Base-by-base conservation (phyloP, 768 basidiomycete genomes). In the Saitozyma podzolica region DNA sequence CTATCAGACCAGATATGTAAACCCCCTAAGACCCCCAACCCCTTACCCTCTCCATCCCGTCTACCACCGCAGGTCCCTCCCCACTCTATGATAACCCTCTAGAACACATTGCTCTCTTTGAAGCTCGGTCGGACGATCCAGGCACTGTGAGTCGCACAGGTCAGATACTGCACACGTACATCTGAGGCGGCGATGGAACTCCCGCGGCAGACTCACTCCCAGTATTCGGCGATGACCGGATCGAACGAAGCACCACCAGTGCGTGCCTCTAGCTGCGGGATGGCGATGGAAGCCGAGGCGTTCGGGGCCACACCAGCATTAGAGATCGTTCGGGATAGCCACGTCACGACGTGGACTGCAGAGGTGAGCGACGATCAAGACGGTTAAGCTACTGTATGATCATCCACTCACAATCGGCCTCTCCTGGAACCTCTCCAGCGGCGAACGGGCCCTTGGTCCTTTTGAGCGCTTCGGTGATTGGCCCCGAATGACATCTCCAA, bases 191-290 rank as follows among this genome's bases (percentile, higher is more conserved):
- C n/a, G n/a, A n/a, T n/a, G n/a, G n/a, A n/a, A n/a, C n/a, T n/a
- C n/a, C n/a, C n/a, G n/a, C n/a, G 17, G n/a, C 7, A 2, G 71
- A n/a, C 73, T 72, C 59, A 75, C 73, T 75, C 74, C 74, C 74
- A 75, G 66, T 75, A 75, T 42, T 69, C 69, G 48, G 58, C 61
- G 40, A 75, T 50, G 20, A 68, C 63, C 10, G 71, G 71, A 53
- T 75, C 74, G 55, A 75, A 61, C 19, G 62, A 61, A 52, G 70
- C 69, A n/a, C 72, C 74, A 9, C 74, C 74, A 11, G 72, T 73
- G 43, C 57, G 61, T 51, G 70, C 64, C 50, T 67, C 56, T 41
- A 75, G 48, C 58, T 69, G 67, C 9, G 62, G 62, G 29, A 75
- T 67, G 13, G 61, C 74, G 4, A 66, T 64, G 14, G 52, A 59